A percentile compares a stretch with the other conserved stretches of the same genome.
These are phyloP conservation scores for Nigrospora sphaerica DNA, from an alignment of 2,329 filamentous ascomycete species.

Conservation along the genomic window DNA sequence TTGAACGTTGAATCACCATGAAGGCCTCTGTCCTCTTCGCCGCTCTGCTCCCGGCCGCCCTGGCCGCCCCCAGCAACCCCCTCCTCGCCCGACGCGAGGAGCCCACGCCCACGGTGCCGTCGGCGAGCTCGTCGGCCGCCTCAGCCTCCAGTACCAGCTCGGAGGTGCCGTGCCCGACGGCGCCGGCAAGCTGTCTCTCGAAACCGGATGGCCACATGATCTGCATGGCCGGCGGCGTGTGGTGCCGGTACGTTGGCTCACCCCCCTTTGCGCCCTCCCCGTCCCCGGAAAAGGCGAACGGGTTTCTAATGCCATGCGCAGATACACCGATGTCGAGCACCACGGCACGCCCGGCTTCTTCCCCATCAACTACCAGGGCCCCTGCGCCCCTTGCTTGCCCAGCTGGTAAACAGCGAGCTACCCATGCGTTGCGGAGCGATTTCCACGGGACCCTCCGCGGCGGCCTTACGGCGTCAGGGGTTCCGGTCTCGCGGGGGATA, in stretches of 20 bases:
- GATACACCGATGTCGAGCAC: neutral
- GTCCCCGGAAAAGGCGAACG: no score
- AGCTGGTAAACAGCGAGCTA: neutral
- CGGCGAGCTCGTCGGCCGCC: neutral
- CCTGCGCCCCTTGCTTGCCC: neutral
- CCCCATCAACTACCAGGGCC: neutral
- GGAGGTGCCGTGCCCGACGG: constrained; percentile 1
- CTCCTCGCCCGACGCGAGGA: neutral
- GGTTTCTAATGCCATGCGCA: no score
- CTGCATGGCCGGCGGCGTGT: neutral
- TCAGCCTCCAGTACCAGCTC: neutral
- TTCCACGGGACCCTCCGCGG: no score
- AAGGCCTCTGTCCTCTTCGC: neutral
- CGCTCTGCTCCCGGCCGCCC: neutral
- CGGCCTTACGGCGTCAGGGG: no score
- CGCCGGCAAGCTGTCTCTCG: neutral
- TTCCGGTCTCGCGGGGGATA: no score
- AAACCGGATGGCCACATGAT: neutral
- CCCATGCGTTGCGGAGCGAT: no score
- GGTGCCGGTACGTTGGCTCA: neutral
- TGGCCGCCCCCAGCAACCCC: neutral
- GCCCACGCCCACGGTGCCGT: neutral
- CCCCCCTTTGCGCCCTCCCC: no score
- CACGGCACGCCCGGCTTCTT: neutral
- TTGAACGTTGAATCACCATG: neutral